Conservation (phyloP, 352 stramenopile species). For the Nannochloropsis limnetica region DNA sequence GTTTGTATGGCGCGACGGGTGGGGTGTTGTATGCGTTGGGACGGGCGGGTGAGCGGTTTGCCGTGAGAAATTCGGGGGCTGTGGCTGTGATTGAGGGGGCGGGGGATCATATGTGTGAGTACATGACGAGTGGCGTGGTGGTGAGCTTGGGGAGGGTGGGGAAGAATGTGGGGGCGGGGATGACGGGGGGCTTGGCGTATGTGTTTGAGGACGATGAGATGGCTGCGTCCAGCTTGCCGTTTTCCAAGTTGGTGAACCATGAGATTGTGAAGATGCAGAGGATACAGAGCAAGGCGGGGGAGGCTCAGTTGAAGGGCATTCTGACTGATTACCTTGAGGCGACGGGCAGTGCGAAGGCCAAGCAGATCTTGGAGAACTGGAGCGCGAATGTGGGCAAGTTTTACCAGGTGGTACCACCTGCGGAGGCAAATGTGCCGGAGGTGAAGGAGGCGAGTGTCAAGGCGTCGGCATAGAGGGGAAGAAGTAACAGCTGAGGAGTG, state of each 20-base stretch:
- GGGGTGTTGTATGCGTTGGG: constrained; percentile 81
- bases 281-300: constrained; percentile 59
- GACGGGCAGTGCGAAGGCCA: constrained; percentile 71
- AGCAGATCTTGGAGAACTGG: constrained; percentile 76
- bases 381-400: constrained; percentile 64
- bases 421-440: constrained; percentile 35
- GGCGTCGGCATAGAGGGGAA: not conserved
- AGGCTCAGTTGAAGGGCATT: constrained; percentile 70
- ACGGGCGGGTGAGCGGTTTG: constrained; percentile 83
- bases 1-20: constrained; percentile 85
- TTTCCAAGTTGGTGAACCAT: constrained; percentile 65
- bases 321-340: constrained; percentile 76
- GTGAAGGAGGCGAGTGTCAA: constrained; percentile 36
- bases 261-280: constrained; percentile 78
- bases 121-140: constrained; percentile 89
- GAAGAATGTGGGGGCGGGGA: constrained; percentile 83
- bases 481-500: not conserved
- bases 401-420: constrained; percentile 58
- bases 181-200: constrained; percentile 76
- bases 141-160: constrained; percentile 77
- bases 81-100: constrained; percentile 81
- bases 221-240: constrained; percentile 36
- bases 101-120: constrained; percentile 86
- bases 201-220: constrained; percentile 56
- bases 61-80: constrained; percentile 82